These are phyloP conservation scores for Penicillium atrosanguineum DNA, from an alignment of 495 filamentous ascomycete species.

Conservation along the genomic window DNA sequence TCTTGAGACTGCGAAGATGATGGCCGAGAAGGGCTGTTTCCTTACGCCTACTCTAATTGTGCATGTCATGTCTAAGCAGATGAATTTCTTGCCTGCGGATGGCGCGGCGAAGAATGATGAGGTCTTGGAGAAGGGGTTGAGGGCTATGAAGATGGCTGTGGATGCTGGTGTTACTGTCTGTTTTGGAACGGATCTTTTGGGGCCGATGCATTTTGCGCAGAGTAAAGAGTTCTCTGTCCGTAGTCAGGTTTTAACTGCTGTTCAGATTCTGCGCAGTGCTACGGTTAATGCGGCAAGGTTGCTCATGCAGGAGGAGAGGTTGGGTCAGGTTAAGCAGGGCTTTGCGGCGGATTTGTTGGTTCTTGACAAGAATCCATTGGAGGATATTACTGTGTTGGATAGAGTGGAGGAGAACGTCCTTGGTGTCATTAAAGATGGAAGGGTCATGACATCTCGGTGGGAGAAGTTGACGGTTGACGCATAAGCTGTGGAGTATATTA, in stretches of 20 bases:
- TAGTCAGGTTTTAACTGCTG: constrained; percentile 34
- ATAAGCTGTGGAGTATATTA: no score
- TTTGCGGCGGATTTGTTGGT: constrained; percentile 44
- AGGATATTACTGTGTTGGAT: constrained; percentile 50
- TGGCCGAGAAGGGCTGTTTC: constrained; percentile 42
- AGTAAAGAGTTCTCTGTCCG: constrained; percentile 49
- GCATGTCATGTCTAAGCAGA: constrained; percentile 45
- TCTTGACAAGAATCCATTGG: constrained; percentile 44
- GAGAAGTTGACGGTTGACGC: not conserved
- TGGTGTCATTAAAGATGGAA: constrained; percentile 49
- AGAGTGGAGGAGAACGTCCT: constrained; percentile 39
- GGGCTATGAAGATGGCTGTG: constrained; percentile 40
- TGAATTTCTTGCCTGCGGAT: constrained; percentile 38
- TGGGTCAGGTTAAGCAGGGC: constrained; percentile 43
- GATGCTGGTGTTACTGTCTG: constrained; percentile 52
- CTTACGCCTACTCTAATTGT: constrained; percentile 54
- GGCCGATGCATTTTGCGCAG: constrained; percentile 45
- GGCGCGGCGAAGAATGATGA: constrained; percentile 44
- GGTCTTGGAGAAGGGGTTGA: constrained; percentile 45
- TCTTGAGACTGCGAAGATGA: constrained; percentile 43
- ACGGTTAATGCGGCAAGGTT: constrained; percentile 49
- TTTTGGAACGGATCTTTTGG: constrained; percentile 54
- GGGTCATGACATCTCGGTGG: constrained; percentile 26
- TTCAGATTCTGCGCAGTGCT: constrained; percentile 48
- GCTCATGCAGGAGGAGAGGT: constrained; percentile 34